Conservation (phyloP, 1,284 basidiomycete species). For the Cystobasidiaceae sp. region DNA sequence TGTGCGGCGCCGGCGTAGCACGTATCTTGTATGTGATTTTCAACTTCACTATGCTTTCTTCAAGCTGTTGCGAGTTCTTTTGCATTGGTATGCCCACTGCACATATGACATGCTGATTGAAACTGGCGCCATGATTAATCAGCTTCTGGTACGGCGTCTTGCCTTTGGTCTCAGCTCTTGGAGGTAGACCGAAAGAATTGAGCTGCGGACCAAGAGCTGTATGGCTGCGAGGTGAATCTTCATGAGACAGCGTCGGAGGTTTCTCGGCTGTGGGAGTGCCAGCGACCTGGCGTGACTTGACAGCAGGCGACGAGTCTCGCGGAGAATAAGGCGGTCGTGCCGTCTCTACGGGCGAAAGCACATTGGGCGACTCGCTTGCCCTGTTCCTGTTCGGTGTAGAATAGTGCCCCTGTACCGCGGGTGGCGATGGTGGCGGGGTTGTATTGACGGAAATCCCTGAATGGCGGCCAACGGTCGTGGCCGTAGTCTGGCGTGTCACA, state of each 20-base stretch:
- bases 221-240: too few species aligned
- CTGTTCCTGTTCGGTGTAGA: not conserved
- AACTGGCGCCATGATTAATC: constrained; percentile 33
- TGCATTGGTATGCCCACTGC: constrained; percentile 37
- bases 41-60: constrained; percentile 35
- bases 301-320: too few species aligned
- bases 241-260: too few species aligned
- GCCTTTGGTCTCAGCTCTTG: constrained; percentile 36
- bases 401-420: not conserved
- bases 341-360: too few species aligned
- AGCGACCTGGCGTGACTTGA: too few species aligned
- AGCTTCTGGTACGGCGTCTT: constrained; percentile 34
- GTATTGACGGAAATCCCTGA: too few species aligned
- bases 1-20: constrained; percentile 2
- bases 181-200: not conserved
- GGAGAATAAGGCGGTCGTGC: too few species aligned
- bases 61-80: constrained; percentile 31
- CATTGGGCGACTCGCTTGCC: too few species aligned
- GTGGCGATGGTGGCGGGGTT: too few species aligned
- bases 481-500: not conserved
- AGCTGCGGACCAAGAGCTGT: too few species aligned
- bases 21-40: constrained; percentile 36
- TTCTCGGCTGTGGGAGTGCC: too few species aligned
- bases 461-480: not conserved
- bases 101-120: constrained; percentile 38